Conservation (phyloP, 1,284 basidiomycete genomes). For the Clitocybe nebularis region DNA sequence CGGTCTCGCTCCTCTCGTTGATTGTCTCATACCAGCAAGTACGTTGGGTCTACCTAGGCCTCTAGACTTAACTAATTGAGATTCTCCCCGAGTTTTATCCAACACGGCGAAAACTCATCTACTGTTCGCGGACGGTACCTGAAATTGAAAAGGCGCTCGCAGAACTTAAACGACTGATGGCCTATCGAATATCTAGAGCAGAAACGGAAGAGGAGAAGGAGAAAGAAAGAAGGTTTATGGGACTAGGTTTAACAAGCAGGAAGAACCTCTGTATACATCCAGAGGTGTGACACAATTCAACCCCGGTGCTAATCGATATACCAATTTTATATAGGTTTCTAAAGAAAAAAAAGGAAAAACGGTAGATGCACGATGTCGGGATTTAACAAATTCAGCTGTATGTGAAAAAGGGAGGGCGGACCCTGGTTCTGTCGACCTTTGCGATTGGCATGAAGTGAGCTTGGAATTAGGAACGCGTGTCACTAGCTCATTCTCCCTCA, state of each 20-base stretch:
- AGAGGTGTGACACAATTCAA: conserved; percentile 53
- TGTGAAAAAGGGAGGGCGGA: conserved; percentile 86
- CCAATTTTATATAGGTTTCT: conserved; percentile 56
- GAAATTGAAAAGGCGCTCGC: conserved; percentile 99
- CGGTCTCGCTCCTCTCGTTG: conserved; percentile 91
- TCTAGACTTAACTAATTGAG: conserved; percentile 5
- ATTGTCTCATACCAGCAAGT: conserved; percentile 99
- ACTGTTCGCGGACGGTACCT: conserved; percentile 99
- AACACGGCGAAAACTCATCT: conserved; percentile 90
- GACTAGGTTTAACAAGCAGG: conserved; percentile 90
- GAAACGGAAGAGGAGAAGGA: conserved; percentile 73
- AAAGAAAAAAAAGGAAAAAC: conserved; percentile 98
- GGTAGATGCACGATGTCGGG: conserved; percentile 95
- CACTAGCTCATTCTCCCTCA: conserved; percentile 16
- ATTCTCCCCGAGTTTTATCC: conserved; percentile 80
- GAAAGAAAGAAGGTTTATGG: conserved; percentile 83
- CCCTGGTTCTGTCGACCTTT: conserved; percentile 91
- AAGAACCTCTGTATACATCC: conserved; percentile 98
- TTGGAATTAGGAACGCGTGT: conserved; percentile 5
- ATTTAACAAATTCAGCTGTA: conserved; percentile 85
- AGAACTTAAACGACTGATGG: conserved; percentile 93
- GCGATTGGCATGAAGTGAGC: conserved; percentile 92
- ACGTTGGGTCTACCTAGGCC: conserved; percentile 6
- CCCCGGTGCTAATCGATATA: conserved; percentile 2
- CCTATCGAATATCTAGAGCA: conserved; percentile 73